Conservation (phyloP, 768 basidiomycete genomes). For the Cystobasidium ongulense region DNA sequence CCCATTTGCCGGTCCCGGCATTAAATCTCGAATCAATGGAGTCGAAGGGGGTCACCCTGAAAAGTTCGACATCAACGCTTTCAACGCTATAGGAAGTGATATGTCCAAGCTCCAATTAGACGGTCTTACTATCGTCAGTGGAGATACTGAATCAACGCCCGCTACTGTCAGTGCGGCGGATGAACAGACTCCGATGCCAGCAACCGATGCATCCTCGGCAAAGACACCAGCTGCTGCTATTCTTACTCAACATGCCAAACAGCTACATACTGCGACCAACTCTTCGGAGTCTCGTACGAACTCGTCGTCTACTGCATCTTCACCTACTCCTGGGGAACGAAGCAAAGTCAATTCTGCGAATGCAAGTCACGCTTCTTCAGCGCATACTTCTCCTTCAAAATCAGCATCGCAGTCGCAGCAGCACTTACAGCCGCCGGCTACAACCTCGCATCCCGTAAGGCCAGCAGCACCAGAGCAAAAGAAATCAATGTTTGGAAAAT, state of each 20-base stretch:
- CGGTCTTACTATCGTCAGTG: not conserved
- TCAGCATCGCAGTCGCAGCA: not conserved
- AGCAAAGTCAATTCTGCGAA: not conserved
- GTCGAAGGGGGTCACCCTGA: not conserved
- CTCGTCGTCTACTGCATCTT: not conserved
- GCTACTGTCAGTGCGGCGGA: not conserved
- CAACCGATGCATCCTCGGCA: not conserved
- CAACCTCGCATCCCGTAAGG: not conserved
- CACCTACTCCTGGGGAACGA: not conserved
- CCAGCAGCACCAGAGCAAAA: slow-evolving; percentile 11
- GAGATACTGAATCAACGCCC: not conserved
- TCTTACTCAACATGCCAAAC: slow-evolving; percentile 4
- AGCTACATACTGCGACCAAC: not conserved
- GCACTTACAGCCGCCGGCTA: not conserved
- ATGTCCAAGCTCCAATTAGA: not conserved
- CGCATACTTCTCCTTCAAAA: not conserved
- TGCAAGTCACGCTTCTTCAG: not conserved
- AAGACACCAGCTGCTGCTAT: not conserved
- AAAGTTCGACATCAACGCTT: not conserved
- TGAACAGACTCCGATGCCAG: not conserved
- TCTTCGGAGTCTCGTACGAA: no score
- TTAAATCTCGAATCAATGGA: not conserved
- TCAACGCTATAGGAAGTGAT: not conserved
- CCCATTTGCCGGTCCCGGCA: not conserved
- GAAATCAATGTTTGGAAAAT: slow-evolving; percentile 23